These are phyloP conservation scores for Penicillium sp. DNA, from an alignment of 2,329 filamentous ascomycete species.

Conservation along the genomic window DNA sequence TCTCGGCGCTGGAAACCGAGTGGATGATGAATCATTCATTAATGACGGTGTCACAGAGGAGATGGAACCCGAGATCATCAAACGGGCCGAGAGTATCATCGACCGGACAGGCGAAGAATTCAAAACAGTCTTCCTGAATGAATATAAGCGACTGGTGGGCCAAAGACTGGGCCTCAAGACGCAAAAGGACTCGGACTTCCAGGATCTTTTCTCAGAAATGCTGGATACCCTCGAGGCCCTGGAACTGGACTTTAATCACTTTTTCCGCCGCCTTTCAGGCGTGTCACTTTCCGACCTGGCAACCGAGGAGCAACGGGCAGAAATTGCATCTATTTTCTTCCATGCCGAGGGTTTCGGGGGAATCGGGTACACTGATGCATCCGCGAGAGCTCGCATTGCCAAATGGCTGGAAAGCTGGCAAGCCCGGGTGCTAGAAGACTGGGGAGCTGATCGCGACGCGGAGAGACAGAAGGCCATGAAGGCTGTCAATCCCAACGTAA, in stretches of 20 bases:
- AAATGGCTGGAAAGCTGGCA: constrained; percentile 80
- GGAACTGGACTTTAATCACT: constrained; percentile 89
- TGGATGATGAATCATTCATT: constrained; percentile 67
- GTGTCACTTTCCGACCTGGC: constrained; percentile 59
- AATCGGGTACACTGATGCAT: constrained; percentile 54
- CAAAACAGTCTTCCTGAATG: constrained; percentile 75
- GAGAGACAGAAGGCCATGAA: constrained; percentile 71
- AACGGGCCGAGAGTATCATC: constrained; percentile 78
- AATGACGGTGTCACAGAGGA: constrained; percentile 65
- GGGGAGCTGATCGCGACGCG: constrained; percentile 57
- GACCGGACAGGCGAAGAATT: constrained; percentile 77
- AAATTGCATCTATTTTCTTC: constrained; percentile 70
- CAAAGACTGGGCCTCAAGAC: constrained; percentile 68
- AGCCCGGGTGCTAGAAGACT: constrained; percentile 66
- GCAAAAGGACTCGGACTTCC: constrained; percentile 67
- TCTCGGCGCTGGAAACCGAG: constrained; percentile 66
- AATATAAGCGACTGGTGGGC: constrained; percentile 84
- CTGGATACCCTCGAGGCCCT: constrained; percentile 75
- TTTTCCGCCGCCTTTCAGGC: constrained; percentile 72
- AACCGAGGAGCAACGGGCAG: constrained; percentile 57
- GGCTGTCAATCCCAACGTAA: constrained; percentile 72
- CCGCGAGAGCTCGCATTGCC: constrained; percentile 61
- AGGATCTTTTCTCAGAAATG: constrained; percentile 71
- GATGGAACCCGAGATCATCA: constrained; percentile 63
- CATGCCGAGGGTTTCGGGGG: constrained; percentile 64